Conservation (phyloP, 192 early-diverging fungal genomes). For the Mortierella alpina region DNA sequence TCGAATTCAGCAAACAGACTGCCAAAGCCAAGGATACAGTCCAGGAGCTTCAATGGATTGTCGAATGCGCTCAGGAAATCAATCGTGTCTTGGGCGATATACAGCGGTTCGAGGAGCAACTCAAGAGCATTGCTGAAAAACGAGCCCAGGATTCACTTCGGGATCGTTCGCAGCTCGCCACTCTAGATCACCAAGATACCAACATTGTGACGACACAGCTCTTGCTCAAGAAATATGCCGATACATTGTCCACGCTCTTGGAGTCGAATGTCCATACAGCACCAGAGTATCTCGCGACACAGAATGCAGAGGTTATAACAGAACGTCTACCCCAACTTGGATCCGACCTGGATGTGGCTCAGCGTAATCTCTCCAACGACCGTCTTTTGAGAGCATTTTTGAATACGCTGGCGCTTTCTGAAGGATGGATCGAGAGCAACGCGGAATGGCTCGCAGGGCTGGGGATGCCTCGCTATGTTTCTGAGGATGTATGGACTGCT, state of each 20-base stretch:
- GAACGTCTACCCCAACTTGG: conserved; percentile 14
- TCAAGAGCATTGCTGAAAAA: conserved; percentile 24
- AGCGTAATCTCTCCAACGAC: conserved; percentile 30
- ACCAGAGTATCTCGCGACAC: conserved; percentile 20
- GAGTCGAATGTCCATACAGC: conserved; percentile 25
- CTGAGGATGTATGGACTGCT: conserved; percentile 35
- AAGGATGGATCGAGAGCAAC: conserved; percentile 25
- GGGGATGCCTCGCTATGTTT: conserved; percentile 22
- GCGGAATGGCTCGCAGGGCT: conserved; percentile 30
- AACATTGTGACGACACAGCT: conserved; percentile 24
- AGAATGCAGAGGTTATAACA: conserved; percentile 2
- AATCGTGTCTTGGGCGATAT: conserved; percentile 36
- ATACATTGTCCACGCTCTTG: conserved; percentile 10
- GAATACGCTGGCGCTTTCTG: conserved; percentile 7
- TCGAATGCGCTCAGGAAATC: conserved; percentile 43
- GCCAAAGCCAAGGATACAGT: conserved; percentile 18
- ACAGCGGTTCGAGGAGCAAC: conserved; percentile 36
- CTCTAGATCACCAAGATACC: conserved; percentile 30
- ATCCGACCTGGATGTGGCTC: conserved; percentile 4
- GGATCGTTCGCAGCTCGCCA: conserved; percentile 22
- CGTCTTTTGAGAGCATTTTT: conserved; percentile 27
- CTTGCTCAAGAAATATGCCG: conserved; percentile 22
- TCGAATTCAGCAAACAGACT: conserved; percentile 8
- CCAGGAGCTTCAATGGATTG: conserved; percentile 48
- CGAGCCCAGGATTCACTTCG: conserved; percentile 30